Conservation (phyloP, 306 rosid genomes). For the Pachyrhizus erosus region DNA sequence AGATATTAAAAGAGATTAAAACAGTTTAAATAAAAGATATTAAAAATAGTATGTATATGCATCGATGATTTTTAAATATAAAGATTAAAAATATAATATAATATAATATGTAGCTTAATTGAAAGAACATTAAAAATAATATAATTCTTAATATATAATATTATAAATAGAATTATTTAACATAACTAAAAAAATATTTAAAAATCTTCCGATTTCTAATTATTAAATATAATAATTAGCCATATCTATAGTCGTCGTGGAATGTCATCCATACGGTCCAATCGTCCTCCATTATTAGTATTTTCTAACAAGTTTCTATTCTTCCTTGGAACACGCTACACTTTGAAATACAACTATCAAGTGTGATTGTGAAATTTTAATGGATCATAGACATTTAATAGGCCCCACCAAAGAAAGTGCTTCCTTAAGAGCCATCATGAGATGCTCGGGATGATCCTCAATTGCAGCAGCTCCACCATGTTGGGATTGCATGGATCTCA, state of each 20-base stretch:
- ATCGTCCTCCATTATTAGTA: background rate
- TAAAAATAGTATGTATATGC: too few species aligned
- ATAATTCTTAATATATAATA: too few species aligned
- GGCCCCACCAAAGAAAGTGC: constrained; percentile 84
- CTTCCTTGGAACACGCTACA: background rate
- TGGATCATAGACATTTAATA: constrained; percentile 53
- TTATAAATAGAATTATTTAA: too few species aligned
- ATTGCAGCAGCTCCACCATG: constrained; percentile 55
- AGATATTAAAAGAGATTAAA: too few species aligned
- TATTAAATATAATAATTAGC: background rate
- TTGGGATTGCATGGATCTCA: constrained; percentile 69
- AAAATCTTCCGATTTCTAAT: background rate
- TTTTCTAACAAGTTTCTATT: background rate
- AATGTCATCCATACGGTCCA: background rate
- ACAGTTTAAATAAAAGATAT: too few species aligned
- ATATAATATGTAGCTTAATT: too few species aligned
- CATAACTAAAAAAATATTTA: too few species aligned
- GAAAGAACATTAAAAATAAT: too few species aligned
- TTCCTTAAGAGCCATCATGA: constrained; percentile 74
- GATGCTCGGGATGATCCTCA: constrained; percentile 73
- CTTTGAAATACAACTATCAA: background rate
- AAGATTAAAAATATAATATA: too few species aligned
- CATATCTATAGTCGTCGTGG: too few species aligned
- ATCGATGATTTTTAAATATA: too few species aligned
- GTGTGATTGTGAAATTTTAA: background rate